A percentile compares a stretch with the other conserved stretches of the same genome.
Evolutionary conservation across 257 asterid species (phyloP).

Genomic region (Primulina eburnea): DNA sequence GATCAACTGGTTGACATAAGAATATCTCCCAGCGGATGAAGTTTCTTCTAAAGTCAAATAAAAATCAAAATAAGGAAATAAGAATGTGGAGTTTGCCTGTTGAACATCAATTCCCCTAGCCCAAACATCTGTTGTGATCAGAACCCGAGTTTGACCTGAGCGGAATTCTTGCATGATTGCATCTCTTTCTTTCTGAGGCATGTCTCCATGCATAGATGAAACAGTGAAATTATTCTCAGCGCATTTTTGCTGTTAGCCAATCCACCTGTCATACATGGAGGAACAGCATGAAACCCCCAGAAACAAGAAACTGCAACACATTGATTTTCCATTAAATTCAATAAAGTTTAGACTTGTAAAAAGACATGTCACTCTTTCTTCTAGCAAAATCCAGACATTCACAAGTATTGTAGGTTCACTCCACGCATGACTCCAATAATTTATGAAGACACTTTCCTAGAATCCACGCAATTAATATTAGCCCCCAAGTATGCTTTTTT

Average conservation of each 20-base stretch:
- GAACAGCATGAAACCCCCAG: background rate
- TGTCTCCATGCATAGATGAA: conserved; percentile 97
- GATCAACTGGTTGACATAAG: background rate
- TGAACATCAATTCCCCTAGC: conserved; percentile 98
- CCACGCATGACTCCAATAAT: background rate
- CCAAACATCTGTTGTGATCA: conserved; percentile 98
- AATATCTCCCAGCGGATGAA: background rate
- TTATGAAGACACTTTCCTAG: background rate
- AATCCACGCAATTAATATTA: background rate
- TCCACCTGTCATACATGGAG: conserved; percentile 58
- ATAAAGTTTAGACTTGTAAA: background rate
- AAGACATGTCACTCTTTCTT: background rate
- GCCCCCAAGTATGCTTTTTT: background rate
- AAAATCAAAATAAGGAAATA: background rate
- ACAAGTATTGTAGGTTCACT: background rate
- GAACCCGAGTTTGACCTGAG: conserved; percentile 81
- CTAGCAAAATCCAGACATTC: background rate
- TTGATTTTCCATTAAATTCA: background rate
- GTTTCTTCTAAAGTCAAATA: background rate
- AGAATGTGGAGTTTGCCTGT: conserved; percentile 50
- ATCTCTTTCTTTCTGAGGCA: conserved; percentile 97
- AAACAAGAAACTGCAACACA: background rate
- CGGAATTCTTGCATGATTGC: conserved; percentile 89
- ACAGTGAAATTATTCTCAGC: conserved; percentile 84
- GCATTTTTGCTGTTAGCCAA: conserved; percentile 90